Evolutionary conservation across 23 red algal genomes (phyloP), one percentile per base, ranked within the genome.

Genomic region (Gracilaria domingensis): DNA sequence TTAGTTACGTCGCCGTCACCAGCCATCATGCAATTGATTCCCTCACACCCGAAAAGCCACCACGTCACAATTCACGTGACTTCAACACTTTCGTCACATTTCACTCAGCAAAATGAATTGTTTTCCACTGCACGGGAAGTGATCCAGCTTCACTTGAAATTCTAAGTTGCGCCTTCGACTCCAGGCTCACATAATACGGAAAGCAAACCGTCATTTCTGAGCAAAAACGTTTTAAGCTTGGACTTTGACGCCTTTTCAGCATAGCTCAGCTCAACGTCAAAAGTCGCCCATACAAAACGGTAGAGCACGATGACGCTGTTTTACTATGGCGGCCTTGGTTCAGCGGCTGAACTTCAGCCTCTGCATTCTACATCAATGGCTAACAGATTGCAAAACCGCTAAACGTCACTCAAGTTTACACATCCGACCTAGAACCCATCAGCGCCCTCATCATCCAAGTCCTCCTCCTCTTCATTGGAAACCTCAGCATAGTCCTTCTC

Each of bases 401-500:
- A 7, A 34, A 20, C 64, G 33, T 69, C 64, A 37, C 64, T 4
- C 64, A 36, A 8, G 32, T 32, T 34, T 32, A 28, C 9, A 32
- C 64, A 28, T 20, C 32, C 8, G 8, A 13, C 54, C 82, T 90
- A 90, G 56, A 70, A 82, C 24, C 53, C 79, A 35, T 85, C 79
- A 30, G 44, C 83, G 17, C 54, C 92, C 69, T 98, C 97, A 23
- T 81, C 95, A 38, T 98, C 95, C 66, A 75, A 71, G 17, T 98
- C 95, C 65, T 94, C 85, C 23, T 92, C 83, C 23, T 92, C 83
- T 40, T 99, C 97, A 25, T 86, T 88, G 28, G 88, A 95, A 12
- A 99, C 97, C 66, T 99, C 97, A 16, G 82, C 87, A 81, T 99
- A 99, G 84, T 99, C 97, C 56, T 96, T 80, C 42, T 96, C 93